Conservation (phyloP, 169 alveolate species). For the Pseudocohnilembus persalinus region DNA sequence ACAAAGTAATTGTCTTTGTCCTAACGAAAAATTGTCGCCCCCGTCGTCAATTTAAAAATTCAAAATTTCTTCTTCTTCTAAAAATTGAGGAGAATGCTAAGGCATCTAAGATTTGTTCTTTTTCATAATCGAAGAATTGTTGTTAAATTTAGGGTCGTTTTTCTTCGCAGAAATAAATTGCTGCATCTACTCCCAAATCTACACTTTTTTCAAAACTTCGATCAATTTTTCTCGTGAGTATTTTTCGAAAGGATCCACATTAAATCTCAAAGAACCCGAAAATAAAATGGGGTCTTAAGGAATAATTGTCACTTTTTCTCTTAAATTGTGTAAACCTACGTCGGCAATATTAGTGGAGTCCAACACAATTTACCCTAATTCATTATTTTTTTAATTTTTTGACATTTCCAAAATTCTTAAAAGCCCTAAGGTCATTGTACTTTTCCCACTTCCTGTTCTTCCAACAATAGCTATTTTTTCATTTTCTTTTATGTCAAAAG, state of each 20-base stretch:
- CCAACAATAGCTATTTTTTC: conserved; percentile 85
- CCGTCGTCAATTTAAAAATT: conserved; percentile 3
- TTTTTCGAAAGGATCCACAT: conserved; percentile 74
- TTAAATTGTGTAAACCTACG: conserved; percentile 51
- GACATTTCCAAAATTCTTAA: conserved; percentile 43
- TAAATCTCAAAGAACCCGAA: conserved; percentile 72
- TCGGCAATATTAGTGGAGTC: conserved; percentile 48
- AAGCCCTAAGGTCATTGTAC: conserved; percentile 59
- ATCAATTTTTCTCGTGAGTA: conserved; percentile 42
- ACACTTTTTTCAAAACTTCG: conserved; percentile 12
- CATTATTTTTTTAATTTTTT: conserved; percentile 25
- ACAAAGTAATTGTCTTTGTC: conserved; percentile 53
- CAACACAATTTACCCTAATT: conserved; percentile 34
- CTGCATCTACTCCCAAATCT: conserved; percentile 9
- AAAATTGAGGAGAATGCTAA: background rate
- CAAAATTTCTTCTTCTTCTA: background rate
- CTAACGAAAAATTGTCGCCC: conserved; percentile 34
- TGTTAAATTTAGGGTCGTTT: background rate
- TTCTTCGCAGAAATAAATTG: background rate
- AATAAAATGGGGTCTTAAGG: conserved; percentile 85
- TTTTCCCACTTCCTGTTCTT: conserved; percentile 88
- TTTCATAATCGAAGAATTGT: background rate
- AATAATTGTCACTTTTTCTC: conserved; percentile 74
- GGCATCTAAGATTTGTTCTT: background rate
- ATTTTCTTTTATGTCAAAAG: conserved; percentile 56